Base-by-base conservation (phyloP, 306 rosid genomes). In the Quercus alba region DNA sequence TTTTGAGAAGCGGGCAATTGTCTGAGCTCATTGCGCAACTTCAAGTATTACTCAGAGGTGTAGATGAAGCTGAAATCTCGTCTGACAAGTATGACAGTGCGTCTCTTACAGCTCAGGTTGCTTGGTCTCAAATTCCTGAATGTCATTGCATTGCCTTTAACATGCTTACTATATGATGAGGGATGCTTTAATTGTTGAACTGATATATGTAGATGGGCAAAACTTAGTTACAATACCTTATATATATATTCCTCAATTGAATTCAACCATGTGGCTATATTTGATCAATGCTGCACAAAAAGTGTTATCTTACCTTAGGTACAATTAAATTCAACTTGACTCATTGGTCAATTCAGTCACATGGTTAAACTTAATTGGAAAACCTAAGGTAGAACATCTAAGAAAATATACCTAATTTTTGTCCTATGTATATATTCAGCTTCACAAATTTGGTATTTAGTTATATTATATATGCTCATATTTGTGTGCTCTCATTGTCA, bases 1-100 rank as follows among this genome's bases (percentile, higher is more conserved):
- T 93, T 77, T 84, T 93, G 82, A 85, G 87, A 84, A 89, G 85
- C 6, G 97, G 94, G 9, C 81, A 82, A 31, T 81, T 91, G 74
- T 91, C 92, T 72, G 90, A 88, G 79, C 79, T 91, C 30, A 81
- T 91, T 78, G 81, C 87, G 31, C 89, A 91, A 83, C 94, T 93
- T 79, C 93, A 93, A 72, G 97, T 88, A 56, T 80, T 90, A 66
- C 85, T 89, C 17, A 83, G 78, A 76, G 91, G 89, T 18, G 94
- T 91, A 15, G 79, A 83, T 73, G 92, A 90, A 63, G 92, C 80
- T 25, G 90, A 90, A 77, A 59, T 85, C 75, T 83, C 88, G 21
- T 82, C 91, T 0, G 73, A 78, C 59, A 84, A 87, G 61, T 93
- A 78, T 75, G 93, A 90, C 31, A 35, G 85, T 28, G 61, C 91